Evolutionary conservation across 371 early-diverging fungal species (phyloP).

Genomic region (Amoeboaphelidium protococcarum): DNA sequence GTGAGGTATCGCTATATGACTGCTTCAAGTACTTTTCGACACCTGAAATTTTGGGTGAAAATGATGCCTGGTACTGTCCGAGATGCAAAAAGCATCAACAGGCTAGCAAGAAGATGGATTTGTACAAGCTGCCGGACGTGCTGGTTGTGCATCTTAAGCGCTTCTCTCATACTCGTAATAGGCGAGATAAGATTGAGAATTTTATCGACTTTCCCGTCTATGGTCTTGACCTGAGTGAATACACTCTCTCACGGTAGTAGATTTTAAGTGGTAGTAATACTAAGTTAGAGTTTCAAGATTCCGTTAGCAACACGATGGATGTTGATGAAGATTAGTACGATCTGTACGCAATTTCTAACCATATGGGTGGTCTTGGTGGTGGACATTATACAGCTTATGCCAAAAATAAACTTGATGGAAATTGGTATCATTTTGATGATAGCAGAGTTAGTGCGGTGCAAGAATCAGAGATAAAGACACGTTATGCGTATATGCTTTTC

Average conservation of each 20-base stretch:
- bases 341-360: slow-evolving; percentile 63
- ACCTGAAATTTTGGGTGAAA: slow-evolving; percentile 51
- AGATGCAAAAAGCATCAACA: slow-evolving; percentile 46
- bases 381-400: slow-evolving; percentile 77
- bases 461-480: slow-evolving; percentile 14
- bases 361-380: slow-evolving; percentile 71
- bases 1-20: no score
- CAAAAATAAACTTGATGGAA: slow-evolving; percentile 29
- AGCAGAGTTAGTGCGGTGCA: slow-evolving; percentile 25
- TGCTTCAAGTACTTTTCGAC: slow-evolving; percentile 52
- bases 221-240: slow-evolving; percentile 39
- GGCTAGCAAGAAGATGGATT: slow-evolving; percentile 55
- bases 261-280: no score
- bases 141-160: slow-evolving; percentile 76
- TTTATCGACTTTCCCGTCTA: slow-evolving; percentile 47
- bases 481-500: slow-evolving; percentile 59
- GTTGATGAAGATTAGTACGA: slow-evolving; percentile 55
- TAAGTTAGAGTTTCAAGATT: no score
- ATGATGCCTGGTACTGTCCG: slow-evolving; percentile 60
- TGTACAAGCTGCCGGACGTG: slow-evolving; percentile 58
- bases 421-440: slow-evolving; percentile 79
- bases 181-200: slow-evolving; percentile 59
- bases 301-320: neutral
- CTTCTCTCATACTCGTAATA: slow-evolving; percentile 39
- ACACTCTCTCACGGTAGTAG: no score